phyloP scores from a whole-genome alignment of 148 eudicot genomes.

The Selenicereus undatus region DNA sequence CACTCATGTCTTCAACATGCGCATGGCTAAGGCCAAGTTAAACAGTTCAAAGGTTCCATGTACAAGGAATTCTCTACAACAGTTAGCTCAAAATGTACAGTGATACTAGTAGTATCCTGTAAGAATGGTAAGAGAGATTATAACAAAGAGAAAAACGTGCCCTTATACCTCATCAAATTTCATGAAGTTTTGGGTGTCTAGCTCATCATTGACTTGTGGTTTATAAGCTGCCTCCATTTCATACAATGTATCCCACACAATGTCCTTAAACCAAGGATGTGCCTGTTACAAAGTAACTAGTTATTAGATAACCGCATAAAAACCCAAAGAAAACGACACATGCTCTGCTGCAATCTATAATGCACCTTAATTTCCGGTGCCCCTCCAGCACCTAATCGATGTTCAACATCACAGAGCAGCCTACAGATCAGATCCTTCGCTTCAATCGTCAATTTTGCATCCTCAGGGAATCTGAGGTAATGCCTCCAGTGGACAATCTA shows the following conservation, averaged over 20 bases:
- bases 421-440: constrained; percentile 92
- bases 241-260: constrained; percentile 85
- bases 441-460: constrained; percentile 63
- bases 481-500: constrained; percentile 98
- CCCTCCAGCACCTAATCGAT: constrained; percentile 85
- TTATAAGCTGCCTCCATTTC: constrained; percentile 91
- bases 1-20: too few species aligned
- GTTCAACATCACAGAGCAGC: constrained; percentile 92
- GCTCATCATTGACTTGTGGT: constrained; percentile 91
- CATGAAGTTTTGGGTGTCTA: constrained; percentile 97
- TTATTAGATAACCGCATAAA: neutral
- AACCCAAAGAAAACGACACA: neutral
- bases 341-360: neutral
- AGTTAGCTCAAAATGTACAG: neutral
- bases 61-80: neutral
- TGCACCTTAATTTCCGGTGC: constrained; percentile 81
- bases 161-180: constrained; percentile 86
- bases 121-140: neutral
- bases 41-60: neutral
- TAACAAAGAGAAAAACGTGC: neutral
- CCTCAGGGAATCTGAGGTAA: constrained; percentile 87
- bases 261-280: constrained; percentile 88
- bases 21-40: too few species aligned
- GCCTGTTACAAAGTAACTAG: constrained; percentile 45
- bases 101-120: too few species aligned